Percentiles rank a stretch among this genome's conserved stretches.
phyloP scores from a whole-genome alignment of 306 rosid species.

The Hylodesmum podocarpum region DNA sequence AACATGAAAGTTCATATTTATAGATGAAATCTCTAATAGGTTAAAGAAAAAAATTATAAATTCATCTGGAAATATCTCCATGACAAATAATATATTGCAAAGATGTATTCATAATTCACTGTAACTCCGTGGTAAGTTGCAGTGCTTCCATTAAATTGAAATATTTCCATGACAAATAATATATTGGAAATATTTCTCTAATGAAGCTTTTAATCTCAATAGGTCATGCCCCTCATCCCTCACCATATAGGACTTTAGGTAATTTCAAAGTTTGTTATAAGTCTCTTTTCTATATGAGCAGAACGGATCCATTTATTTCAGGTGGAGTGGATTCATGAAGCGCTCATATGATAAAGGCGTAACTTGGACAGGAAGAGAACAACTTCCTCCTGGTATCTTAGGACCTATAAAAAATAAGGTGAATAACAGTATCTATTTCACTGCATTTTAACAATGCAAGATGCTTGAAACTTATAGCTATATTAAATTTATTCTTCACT shows the following conservation, averaged over 20 bases:
- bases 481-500: neutral
- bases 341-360: constrained; percentile 80
- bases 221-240: neutral
- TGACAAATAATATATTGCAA: constrained; percentile 4
- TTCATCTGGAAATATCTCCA: neutral
- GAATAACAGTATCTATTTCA: constrained; percentile 20
- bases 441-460: neutral
- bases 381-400: constrained; percentile 95
- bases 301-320: constrained; percentile 30
- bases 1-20: neutral
- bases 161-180: neutral
- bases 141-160: too few species aligned
- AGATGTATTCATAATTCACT: too few species aligned
- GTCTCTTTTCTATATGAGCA: neutral
- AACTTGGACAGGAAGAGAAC: constrained; percentile 85
- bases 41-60: neutral
- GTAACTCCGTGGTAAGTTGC: too few species aligned
- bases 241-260: neutral
- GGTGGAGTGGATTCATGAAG: constrained; percentile 94
- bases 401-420: constrained; percentile 99
- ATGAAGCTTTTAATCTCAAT: neutral
- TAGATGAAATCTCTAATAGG: neutral
- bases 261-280: constrained; percentile 19
- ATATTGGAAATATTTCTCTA: neutral
- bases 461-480: neutral